phyloP scores from a whole-genome alignment of 2,329 filamentous ascomycete species.

The Mycosphaerella arachidis region DNA sequence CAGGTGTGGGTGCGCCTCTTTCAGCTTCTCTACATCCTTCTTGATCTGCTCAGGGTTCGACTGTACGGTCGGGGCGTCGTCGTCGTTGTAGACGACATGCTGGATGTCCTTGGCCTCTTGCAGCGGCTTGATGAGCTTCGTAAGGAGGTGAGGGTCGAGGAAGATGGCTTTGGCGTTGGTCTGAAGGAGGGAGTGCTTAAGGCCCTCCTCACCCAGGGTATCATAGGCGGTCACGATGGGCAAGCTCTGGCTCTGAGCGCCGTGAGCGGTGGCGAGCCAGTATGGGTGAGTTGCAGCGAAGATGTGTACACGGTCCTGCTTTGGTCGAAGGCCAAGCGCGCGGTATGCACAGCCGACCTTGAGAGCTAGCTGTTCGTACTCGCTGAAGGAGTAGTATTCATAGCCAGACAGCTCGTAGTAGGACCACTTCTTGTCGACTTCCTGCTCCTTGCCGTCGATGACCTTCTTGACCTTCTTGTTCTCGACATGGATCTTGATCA shows the following conservation, averaged over 20 bases:
- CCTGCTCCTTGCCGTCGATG: conserved; percentile 70
- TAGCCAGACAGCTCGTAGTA: conserved; percentile 81
- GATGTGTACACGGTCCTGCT: conserved; percentile 66
- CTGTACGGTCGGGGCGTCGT: conserved; percentile 34
- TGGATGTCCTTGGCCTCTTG: conserved; percentile 53
- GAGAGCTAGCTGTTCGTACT: conserved; percentile 68
- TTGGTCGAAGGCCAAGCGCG: conserved; percentile 63
- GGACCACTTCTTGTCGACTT: conserved; percentile 87
- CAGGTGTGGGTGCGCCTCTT: conserved; percentile 49
- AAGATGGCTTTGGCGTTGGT: conserved; percentile 80
- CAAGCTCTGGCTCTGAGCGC: conserved; percentile 75
- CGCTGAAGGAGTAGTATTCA: conserved; percentile 70
- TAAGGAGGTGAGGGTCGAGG: conserved; percentile 71
- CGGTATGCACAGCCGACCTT: conserved; percentile 69
- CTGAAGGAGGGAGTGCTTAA: conserved; percentile 80
- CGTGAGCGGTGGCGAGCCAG: conserved; percentile 72
- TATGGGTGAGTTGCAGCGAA: conserved; percentile 78
- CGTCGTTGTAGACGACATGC: conserved; percentile 56
- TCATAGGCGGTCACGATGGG: conserved; percentile 94
- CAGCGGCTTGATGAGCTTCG: conserved; percentile 51
- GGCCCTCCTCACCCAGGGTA: conserved; percentile 77
- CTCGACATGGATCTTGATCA: conserved; percentile 75
- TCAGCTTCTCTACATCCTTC: conserved; percentile 52
- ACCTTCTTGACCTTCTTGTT: conserved; percentile 87
- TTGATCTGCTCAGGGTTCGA: conserved; percentile 43